phyloP scores from a whole-genome alignment of 176 grass and related monocot species.

The Bothriochloa decipiens region DNA sequence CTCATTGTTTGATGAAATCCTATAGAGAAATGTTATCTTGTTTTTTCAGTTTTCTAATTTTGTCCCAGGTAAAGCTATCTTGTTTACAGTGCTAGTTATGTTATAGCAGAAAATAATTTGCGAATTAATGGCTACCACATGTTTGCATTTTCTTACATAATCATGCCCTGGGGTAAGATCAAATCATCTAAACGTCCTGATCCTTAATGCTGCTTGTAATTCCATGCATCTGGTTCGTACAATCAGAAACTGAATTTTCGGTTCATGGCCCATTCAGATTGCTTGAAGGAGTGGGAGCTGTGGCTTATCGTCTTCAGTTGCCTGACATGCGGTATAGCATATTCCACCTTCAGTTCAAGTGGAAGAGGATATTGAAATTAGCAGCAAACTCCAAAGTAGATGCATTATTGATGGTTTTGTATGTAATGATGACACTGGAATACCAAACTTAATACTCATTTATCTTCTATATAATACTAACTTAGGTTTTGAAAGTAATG shows the following conservation, averaged over 20 bases:
- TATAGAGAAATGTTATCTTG: neutral
- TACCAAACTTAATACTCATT: neutral
- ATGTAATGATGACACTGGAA: neutral
- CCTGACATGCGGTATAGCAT: no score
- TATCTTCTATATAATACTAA: neutral
- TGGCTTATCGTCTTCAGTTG: no score
- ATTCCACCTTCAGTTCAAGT: no score
- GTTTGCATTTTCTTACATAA: neutral
- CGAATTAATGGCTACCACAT: neutral
- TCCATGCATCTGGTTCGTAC: neutral
- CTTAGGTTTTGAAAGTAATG: neutral
- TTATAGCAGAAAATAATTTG: neutral
- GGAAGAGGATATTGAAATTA: neutral
- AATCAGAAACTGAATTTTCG: no score
- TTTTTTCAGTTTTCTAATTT: no score
- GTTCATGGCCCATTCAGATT: no score
- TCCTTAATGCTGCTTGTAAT: neutral
- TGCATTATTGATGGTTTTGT: neutral
- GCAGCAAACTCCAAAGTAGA: neutral
- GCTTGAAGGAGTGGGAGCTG: no score
- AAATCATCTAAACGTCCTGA: neutral
- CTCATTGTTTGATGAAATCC: neutral
- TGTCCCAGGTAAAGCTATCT: no score
- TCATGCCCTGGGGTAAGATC: neutral
- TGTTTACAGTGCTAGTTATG: neutral